Conservation (phyloP, 371 early-diverging fungal genomes). For the Phascolomyces articulosus region DNA sequence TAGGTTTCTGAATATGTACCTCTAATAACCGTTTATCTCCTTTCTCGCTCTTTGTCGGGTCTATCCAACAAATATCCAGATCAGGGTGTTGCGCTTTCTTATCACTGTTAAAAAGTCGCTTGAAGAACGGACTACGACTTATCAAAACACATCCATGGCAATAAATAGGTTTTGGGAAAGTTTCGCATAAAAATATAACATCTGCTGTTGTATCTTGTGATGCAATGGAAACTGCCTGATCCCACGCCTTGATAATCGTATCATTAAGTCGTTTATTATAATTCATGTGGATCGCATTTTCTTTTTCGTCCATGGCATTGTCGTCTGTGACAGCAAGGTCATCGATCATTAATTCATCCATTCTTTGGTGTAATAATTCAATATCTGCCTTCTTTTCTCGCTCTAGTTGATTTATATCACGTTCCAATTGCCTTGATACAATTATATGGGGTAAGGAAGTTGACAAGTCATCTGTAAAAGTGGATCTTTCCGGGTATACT, state of each 20-base stretch:
- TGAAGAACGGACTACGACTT: conserved; percentile 28
- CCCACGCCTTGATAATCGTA: conserved; percentile 22
- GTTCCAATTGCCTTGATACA: conserved; percentile 2
- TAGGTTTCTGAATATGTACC: conserved; percentile 19
- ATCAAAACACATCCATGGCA: conserved; percentile 47
- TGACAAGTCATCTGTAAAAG: conserved; percentile 35
- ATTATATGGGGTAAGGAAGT: conserved; percentile 40
- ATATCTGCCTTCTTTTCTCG: conserved; percentile 2
- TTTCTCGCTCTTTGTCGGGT: background rate
- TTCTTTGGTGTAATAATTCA: background rate
- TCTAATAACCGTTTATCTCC: conserved; percentile 7
- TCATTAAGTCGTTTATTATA: conserved; percentile 8
- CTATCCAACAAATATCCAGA: background rate
- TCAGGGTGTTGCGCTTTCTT: background rate
- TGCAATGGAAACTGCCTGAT: conserved; percentile 8
- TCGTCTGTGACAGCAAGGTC: background rate
- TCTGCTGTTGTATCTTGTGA: conserved; percentile 32
- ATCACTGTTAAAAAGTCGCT: conserved; percentile 8
- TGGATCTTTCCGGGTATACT: conserved; percentile 20
- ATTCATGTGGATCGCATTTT: background rate
- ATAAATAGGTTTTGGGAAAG: conserved; percentile 31
- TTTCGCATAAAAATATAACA: conserved; percentile 35
- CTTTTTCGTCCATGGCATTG: background rate
- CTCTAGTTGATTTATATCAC: background rate
- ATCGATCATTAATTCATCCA: background rate